Evolutionary conservation across 2,329 filamentous ascomycete genomes (phyloP), one percentile per base, ranked within the genome.

Genomic region (Trichoderma simmonsii): DNA sequence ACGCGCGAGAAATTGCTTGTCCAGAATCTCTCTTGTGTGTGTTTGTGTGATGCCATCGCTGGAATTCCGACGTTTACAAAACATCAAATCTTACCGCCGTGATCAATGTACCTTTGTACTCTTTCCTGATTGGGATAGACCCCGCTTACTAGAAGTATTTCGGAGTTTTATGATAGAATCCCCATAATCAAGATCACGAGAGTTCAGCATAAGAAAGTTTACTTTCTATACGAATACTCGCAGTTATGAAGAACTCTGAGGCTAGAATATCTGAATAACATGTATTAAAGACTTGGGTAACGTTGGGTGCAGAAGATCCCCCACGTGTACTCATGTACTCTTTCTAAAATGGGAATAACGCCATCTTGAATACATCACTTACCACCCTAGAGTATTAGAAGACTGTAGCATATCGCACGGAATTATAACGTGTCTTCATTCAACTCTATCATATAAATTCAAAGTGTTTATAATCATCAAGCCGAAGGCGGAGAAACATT

Each of bases 41-140:
- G 34, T 39, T 12, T 14, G 18, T 63, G 60, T 11, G 28, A 21
- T 63, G 26, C 61, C 18, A 21, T 54, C 48, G 1, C 21, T 54
- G 48, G 5, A 64, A 21, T 39, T 28, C 24, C 48, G 26, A 51
- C 24, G 61, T 6, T 64, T 21, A 64, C 61, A 64, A 64, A 48
- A 34, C 28, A 54, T n/a, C n/a, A n/a, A n/a, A n/a, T 30, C 14
- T 24, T 54, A 15, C 14, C 9, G 64, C 14, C 9, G 3, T n/a
- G 11, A 26, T 21, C 14, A 26, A 48, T 63, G 60, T 67, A 57
- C 21, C 59, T 18, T 57, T 57, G 64, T 67, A 67, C 64, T 67
- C 64, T 67, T 67, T 67, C 64, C 48, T 14, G 4, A 57, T 57
- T 26, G 6, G 48, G 48, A 57, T 54, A 24, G 48, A 24, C n/a